Base-by-base conservation (phyloP, 2,329 filamentous ascomycete species). In the Chaetomium strumarium region DNA sequence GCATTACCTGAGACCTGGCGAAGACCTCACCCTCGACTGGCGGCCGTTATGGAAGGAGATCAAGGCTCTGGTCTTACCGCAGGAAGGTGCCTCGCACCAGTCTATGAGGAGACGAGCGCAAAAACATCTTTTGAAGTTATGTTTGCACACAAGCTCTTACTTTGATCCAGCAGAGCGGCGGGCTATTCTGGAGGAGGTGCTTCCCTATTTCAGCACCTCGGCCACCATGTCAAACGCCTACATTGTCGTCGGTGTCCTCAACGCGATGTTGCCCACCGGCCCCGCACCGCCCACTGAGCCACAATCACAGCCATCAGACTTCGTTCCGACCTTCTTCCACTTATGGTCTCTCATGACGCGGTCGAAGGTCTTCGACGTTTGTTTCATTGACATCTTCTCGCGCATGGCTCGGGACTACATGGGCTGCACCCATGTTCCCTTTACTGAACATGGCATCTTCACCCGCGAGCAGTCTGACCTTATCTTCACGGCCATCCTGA, bases 1-100 rank as follows among this genome's bases (percentile, higher is more conserved):
- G 67, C 92, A 97, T 71, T 97, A 97, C 69, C 79, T 99, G 33
- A 90, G 89, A 60, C 90, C 92, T 1, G 85, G 87, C 52, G 88
- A 90, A 59, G 95, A 99, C 65, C 76, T 99, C n/a, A 78, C 80
- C 12, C 80, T 99, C 55, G 92, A 99, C 68, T 99, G 93, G 93
- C 83, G 83, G 62, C 92, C 91, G 8, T 75, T 99, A 30, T 99
- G 88, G 81, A 87, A 90, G 63, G 92, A 97, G 68, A 75, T 97
- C 62, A 97, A 96, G 74, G 79, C 85, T 40, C 85, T 96, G 66
- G 88, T 96, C 13, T 74, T 99, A 14, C 92, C 93, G 1, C 83
- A 83, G 43, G 93, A 99, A 67, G 85, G 85, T 10, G 86, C 90
- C 4, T 68, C 79, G 11, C 79, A 85, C 58, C 81, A 84, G 61